phyloP scores from a whole-genome alignment of 495 filamentous ascomycete genomes.

The Talaromyces ruber region DNA sequence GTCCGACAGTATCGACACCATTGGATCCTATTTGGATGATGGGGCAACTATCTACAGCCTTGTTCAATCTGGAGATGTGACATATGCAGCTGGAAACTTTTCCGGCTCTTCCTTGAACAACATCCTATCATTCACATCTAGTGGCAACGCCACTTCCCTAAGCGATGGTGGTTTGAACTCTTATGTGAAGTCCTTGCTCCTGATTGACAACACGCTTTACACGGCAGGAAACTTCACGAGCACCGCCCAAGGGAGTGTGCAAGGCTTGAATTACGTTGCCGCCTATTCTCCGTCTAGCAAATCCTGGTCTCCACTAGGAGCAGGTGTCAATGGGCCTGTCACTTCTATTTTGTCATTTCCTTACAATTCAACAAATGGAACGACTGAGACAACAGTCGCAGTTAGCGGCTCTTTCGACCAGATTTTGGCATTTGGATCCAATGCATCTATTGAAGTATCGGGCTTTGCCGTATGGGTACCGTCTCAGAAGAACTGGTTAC shows the following conservation, averaged over 20 bases:
- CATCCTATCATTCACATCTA: constrained; percentile 62
- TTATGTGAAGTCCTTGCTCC: constrained; percentile 62
- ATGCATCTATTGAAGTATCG: constrained; percentile 47
- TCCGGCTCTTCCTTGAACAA: constrained; percentile 55
- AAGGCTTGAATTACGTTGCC: constrained; percentile 64
- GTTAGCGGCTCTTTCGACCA: constrained; percentile 75
- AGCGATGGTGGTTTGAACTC: constrained; percentile 72
- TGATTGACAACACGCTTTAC: constrained; percentile 58
- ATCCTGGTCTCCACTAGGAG: constrained; percentile 71
- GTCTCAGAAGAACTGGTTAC: constrained; percentile 78
- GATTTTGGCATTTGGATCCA: constrained; percentile 56
- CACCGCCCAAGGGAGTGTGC: constrained; percentile 49
- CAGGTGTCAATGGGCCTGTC: constrained; percentile 78
- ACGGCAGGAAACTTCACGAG: constrained; percentile 81
- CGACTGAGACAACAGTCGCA: constrained; percentile 64
- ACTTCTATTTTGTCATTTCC: constrained; percentile 60
- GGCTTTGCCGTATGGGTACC: constrained; percentile 96
- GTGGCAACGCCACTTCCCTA: constrained; percentile 50
- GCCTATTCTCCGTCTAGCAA: constrained; percentile 61
- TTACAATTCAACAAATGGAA: constrained; percentile 67
- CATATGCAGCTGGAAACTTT: constrained; percentile 84
- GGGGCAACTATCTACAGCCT: constrained; percentile 61
- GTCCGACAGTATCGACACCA: constrained; percentile 63
- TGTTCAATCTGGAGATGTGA: constrained; percentile 43
- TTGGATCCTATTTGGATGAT: constrained; percentile 56